These are phyloP conservation scores for Diaporthe sp. DNA, from an alignment of 2,329 filamentous ascomycete genomes.

Conservation along the genomic window DNA sequence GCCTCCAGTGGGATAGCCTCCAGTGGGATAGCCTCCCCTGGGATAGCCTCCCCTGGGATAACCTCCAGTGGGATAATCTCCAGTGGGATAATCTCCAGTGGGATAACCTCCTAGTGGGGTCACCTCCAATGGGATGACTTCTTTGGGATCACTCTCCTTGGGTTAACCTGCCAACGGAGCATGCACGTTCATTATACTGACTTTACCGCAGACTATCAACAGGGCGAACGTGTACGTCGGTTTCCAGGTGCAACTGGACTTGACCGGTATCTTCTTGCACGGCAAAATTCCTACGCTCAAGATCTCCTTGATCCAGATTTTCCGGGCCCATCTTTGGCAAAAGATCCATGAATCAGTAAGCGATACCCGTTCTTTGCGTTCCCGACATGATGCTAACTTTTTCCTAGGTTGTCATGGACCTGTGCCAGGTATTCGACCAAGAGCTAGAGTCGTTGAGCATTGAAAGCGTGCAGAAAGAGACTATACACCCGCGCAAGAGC, in stretches of 20 bases:
- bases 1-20: too few relatives aligned
- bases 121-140: background rate
- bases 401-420: conserved; percentile 87
- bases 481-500: conserved; percentile 97
- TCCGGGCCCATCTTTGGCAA: conserved; percentile 99
- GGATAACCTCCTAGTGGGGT: background rate
- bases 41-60: too few relatives aligned
- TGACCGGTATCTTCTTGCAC: conserved; percentile 98
- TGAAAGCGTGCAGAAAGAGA: conserved; percentile 98
- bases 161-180: background rate
- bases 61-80: too few relatives aligned
- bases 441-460: conserved; percentile 96
- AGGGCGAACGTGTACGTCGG: conserved; percentile 97
- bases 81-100: background rate
- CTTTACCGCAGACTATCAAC: conserved; percentile 70
- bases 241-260: conserved; percentile 98
- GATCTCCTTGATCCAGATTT: conserved; percentile 98
- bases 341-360: conserved; percentile 93
- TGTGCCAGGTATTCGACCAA: conserved; percentile 98
- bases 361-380: too few relatives aligned
- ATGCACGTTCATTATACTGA: background rate
- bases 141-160: background rate
- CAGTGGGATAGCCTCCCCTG: too few relatives aligned
- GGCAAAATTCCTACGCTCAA: conserved; percentile 98
- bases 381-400: background rate